Evolutionary conservation across 768 basidiomycete genomes (phyloP), one percentile per base, ranked within the genome.

Genomic region (Naganishia kalamii): DNA sequence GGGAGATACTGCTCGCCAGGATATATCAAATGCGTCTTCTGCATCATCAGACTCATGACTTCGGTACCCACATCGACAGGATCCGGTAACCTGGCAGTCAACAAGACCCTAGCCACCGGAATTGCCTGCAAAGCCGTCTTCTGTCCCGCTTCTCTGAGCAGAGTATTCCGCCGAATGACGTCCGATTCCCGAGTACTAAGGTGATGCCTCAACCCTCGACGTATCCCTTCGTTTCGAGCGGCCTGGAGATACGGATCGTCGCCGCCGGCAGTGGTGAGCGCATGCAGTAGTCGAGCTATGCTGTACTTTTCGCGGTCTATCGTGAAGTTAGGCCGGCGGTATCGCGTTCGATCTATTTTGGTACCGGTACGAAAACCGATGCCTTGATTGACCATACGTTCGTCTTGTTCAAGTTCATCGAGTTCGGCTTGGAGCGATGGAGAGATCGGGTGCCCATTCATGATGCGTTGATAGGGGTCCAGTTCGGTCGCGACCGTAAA

Each of bases 141-240:
- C 37, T 57, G 54, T 37, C 54, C 54, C 21, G 33, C 37, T 57
- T 57, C 54, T 37, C 54, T 29, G 23, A 57, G 37, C 13, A 35
- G 7, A 33, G 54, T 37, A 25, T 57, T 57, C 37, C 54, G 37
- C 54, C 35, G 37, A 23, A 57, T 57, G n/a, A 57, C 37, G 23
- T 57, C 54, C 35, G 54, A 57, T 57, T 57, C 54, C 27, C 54
- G 54, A 4, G 54, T 37, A 27, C 54, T 57, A 19, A 57, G 35
- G 33, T 25, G 54, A 19, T 57, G 37, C 21, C 54, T 11, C 13
- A 57, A 35, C 35, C 35, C 54, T 11, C 54, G 54, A 37, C 54
- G 54, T 7, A 57, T 57, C 4, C 54, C 54, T 57, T 57, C 54
- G 23, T n/a, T 57, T 13, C 33, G 32, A 4, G 54, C 35, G 21